Evolutionary conservation across 2,329 filamentous ascomycete species (phyloP).

Genomic region (Orbilia oligospora): DNA sequence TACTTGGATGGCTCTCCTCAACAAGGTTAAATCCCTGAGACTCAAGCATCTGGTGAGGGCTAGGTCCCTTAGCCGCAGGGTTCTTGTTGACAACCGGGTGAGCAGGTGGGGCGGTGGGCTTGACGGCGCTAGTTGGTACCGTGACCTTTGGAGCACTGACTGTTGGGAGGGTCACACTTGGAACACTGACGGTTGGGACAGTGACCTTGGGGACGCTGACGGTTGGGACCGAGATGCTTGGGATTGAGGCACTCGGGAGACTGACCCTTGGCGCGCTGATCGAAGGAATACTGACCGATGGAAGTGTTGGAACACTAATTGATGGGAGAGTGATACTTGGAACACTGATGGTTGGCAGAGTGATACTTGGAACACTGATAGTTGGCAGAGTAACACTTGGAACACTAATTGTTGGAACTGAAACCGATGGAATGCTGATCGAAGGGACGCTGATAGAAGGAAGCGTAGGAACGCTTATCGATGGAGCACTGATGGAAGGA

Average conservation of each 20-base stretch:
- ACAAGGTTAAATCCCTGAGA: constrained; percentile 30
- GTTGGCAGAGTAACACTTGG: constrained; percentile 3
- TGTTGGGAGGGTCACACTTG: constrained; percentile 1
- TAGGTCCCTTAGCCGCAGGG: neutral
- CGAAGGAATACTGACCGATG: no score
- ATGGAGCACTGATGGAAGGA: neutral
- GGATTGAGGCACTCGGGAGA: neutral
- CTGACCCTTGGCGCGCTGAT: neutral
- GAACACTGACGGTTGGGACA: constrained; percentile 6
- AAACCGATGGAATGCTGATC: neutral
- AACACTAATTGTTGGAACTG: constrained; percentile 9
- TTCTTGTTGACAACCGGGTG: constrained; percentile 20
- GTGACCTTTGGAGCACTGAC: constrained; percentile 5
- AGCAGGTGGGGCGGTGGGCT: neutral
- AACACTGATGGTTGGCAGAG: constrained; percentile 11
- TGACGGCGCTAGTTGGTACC: neutral
- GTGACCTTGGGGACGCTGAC: neutral
- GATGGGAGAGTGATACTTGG: no score
- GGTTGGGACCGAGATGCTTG: neutral
- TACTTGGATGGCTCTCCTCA: constrained; percentile 23
- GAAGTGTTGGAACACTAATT: no score
- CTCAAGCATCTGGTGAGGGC: constrained; percentile 5
- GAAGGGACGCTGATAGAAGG: constrained; percentile 1
- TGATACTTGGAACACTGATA: constrained; percentile 2
- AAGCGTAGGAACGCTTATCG: neutral